Percentiles rank a stretch among this genome's conserved stretches.
Conservation (phyloP, 495 filamentous ascomycete genomes). For the Choiromyces venosus region DNA sequence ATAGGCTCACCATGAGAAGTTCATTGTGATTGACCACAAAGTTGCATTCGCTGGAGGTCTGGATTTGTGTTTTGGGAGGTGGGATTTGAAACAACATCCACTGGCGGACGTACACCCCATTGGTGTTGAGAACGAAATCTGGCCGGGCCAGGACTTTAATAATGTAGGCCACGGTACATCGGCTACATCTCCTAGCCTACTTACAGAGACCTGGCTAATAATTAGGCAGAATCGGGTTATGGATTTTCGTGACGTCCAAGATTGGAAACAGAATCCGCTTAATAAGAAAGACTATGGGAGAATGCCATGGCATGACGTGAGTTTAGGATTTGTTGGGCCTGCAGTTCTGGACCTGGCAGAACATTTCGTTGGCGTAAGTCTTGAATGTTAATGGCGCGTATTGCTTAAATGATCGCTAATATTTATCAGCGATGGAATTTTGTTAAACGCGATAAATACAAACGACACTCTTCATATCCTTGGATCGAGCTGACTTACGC, state of each 20-base stretch:
- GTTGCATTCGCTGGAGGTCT: slow-evolving; percentile 88
- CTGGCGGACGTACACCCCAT: slow-evolving; percentile 83
- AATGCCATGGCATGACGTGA: slow-evolving; percentile 97
- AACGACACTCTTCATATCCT: slow-evolving; percentile 68
- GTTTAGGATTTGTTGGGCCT: slow-evolving; percentile 81
- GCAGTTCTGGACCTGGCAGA: slow-evolving; percentile 92
- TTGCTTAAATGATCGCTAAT: background rate
- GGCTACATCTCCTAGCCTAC: background rate
- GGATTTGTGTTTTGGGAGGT: slow-evolving; percentile 93
- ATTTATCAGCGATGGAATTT: slow-evolving; percentile 74
- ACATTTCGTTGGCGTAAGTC: slow-evolving; percentile 66
- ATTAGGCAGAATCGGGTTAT: slow-evolving; percentile 58
- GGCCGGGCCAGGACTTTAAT: slow-evolving; percentile 95
- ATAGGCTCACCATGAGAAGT: slow-evolving; percentile 88
- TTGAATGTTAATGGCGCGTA: background rate
- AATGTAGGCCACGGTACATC: slow-evolving; percentile 53
- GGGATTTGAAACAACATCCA: slow-evolving; percentile 80
- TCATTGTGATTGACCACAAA: slow-evolving; percentile 86
- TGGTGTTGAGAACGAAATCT: slow-evolving; percentile 74
- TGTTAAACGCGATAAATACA: slow-evolving; percentile 96
- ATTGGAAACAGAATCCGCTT: slow-evolving; percentile 92
- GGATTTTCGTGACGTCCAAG: slow-evolving; percentile 84
- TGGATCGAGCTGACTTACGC: slow-evolving; percentile 81
- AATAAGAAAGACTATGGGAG: slow-evolving; percentile 85
- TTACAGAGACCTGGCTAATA: too few species aligned